These are phyloP conservation scores for Phytophthora citrophthora DNA, from an alignment of 352 stramenopile genomes.

Conservation along the genomic window DNA sequence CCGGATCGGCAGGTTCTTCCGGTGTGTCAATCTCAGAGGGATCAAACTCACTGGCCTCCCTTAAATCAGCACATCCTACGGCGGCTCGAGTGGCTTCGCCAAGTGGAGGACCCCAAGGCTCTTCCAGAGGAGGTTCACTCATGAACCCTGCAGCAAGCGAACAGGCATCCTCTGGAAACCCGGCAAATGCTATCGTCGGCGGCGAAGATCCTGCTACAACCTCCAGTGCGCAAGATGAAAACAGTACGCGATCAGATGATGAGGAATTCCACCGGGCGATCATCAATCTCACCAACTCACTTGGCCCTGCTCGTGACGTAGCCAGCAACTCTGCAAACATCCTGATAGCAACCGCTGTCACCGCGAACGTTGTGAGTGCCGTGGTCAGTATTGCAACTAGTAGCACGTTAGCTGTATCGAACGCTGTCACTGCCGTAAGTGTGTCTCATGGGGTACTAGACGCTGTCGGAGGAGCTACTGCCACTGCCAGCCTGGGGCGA, in stretches of 20 bases:
- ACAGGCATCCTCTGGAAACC: conserved; percentile 5
- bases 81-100: neutral
- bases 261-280: conserved; percentile 31
- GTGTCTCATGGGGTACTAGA: conserved; percentile 38
- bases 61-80: conserved; percentile 11
- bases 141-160: neutral
- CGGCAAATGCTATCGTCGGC: conserved; percentile 8
- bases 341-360: conserved; percentile 59
- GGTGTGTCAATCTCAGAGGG: conserved; percentile 5
- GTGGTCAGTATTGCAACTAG: conserved; percentile 52
- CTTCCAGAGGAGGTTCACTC: conserved; percentile 4
- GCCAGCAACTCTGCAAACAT: conserved; percentile 55
- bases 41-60: conserved; percentile 11
- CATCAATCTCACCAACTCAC: conserved; percentile 32
- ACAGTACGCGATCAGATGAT: conserved; percentile 5
- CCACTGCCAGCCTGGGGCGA: conserved; percentile 9
- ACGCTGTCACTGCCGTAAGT: conserved; percentile 18
- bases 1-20: conserved; percentile 6
- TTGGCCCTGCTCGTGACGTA: conserved; percentile 38
- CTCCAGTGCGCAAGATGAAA: conserved; percentile 12
- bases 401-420: conserved; percentile 38
- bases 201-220: conserved; percentile 10
- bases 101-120: conserved; percentile 1
- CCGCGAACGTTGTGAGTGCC: conserved; percentile 55
- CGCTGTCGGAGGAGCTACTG: conserved; percentile 12